phyloP scores from a whole-genome alignment of 768 basidiomycete genomes.

The Daedalea quercina region DNA sequence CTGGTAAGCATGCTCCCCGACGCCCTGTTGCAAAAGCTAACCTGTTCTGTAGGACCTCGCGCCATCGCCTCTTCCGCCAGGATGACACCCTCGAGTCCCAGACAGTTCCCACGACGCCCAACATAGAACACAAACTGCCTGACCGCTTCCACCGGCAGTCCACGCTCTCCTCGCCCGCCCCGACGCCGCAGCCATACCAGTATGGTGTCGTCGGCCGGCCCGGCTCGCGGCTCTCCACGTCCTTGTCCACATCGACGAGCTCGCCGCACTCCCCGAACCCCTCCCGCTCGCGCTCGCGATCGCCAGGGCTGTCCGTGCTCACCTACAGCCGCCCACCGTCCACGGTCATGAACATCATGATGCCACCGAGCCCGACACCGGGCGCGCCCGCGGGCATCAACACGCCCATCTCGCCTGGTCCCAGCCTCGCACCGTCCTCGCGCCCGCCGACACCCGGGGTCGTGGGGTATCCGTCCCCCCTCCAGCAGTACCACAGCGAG shows the following conservation, averaged over 20 bases:
- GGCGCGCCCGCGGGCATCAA: background rate
- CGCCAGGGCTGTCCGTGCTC: slow-evolving; percentile 1
- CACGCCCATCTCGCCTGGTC: slow-evolving; percentile 5
- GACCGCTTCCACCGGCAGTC: slow-evolving; percentile 1
- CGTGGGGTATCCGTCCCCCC: background rate
- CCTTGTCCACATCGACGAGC: slow-evolving; percentile 3
- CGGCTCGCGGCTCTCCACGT: slow-evolving; percentile 6
- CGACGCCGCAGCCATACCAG: slow-evolving; percentile 47
- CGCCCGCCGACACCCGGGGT: slow-evolving; percentile 11
- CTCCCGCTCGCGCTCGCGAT: slow-evolving; percentile 10
- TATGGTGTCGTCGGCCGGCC: slow-evolving; percentile 51
- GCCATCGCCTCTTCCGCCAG: slow-evolving; percentile 20
- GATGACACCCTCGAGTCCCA: background rate
- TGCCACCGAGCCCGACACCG: slow-evolving; percentile 2
- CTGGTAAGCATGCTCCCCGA: slow-evolving; percentile 30
- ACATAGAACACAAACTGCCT: slow-evolving; percentile 4
- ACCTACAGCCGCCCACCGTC: slow-evolving; percentile 5
- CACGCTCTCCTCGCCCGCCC: slow-evolving; percentile 1
- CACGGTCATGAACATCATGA: background rate
- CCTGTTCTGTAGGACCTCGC: slow-evolving; percentile 31
- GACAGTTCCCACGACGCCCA: slow-evolving; percentile 3
- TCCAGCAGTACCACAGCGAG: background rate
- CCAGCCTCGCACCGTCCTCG: slow-evolving; percentile 8
- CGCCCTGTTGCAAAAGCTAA: slow-evolving; percentile 4
- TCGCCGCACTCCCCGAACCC: slow-evolving; percentile 7